Evolutionary conservation across 2,329 filamentous ascomycete genomes (phyloP), one percentile per base, ranked within the genome.

Genomic region (Penicillium sp.): DNA sequence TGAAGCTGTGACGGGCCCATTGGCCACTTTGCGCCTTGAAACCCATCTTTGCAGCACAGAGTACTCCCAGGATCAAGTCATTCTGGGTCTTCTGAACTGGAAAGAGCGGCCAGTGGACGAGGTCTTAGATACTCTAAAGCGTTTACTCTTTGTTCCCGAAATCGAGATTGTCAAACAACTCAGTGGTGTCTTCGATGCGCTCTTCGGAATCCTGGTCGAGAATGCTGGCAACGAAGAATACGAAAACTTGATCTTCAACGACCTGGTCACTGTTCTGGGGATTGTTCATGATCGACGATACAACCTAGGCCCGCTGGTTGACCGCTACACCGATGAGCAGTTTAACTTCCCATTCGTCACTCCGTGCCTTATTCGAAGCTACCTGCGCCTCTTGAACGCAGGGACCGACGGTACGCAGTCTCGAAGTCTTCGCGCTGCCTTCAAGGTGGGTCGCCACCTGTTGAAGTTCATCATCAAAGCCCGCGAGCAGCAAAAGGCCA

Each of bases 81-180:
- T 99, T 11, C 78, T 97, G 18, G 89, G 90, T 16, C 79, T 99
- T 26, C 76, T 97, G 34, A 90, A 88, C 65, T 97, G 94, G 94
- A 90, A 86, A 68, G 88, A 93, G 13, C 82, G 87, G 39, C 81
- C 87, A 0, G 82, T 86, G 44, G 85, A 87, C 29, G 86, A 92
- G 35, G 80, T 97, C 1, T 81, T 89, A 1, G 81, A 85, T 24
- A 78, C 96, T 1, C 77, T 99, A 40, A 89, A 89, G 69, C 87
- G 92, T 63, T 84, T 97, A 47, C 87, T 92, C 20, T 97, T 97
- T 63, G 92, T 99, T 0, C 90, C 94, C 0, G 94, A 99, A 71
- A 96, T 97, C 54, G 95, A 99, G 74, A 90, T 99, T 34, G 94
- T 99, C 60, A 99, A 97, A 77, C 82, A 97, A 40, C 79, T 97